Percentiles rank a stretch among this genome's conserved stretches.
These are phyloP conservation scores for Davidsoniella neocaledoniae DNA, from an alignment of 2,329 filamentous ascomycete species.

Conservation along the genomic window DNA sequence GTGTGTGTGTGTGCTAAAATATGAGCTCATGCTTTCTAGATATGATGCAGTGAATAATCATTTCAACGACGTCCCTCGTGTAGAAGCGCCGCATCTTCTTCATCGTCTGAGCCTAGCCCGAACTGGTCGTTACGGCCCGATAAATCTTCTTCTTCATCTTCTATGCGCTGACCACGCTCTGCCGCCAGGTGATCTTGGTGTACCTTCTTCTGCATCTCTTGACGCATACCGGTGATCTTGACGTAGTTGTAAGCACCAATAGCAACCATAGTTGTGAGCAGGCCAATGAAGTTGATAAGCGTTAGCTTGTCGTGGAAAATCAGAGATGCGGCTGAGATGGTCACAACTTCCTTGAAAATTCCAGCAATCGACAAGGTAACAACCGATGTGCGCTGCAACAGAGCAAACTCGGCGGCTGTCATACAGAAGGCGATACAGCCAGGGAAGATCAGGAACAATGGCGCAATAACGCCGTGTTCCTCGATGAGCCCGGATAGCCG, in stretches of 20 bases:
- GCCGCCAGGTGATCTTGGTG: slow-evolving; percentile 26
- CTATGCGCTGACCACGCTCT: slow-evolving; percentile 79
- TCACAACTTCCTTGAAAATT: slow-evolving; percentile 98
- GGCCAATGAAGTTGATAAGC: slow-evolving; percentile 67
- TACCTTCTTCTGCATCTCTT: slow-evolving; percentile 45
- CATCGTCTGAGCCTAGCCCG: slow-evolving; percentile 49
- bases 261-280: slow-evolving; percentile 74
- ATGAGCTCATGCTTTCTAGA: not conserved
- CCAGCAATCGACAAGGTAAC: slow-evolving; percentile 93
- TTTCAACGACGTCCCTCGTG: not conserved
- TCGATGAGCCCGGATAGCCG: slow-evolving; percentile 47
- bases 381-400: slow-evolving; percentile 86
- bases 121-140: slow-evolving; percentile 57
- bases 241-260: slow-evolving; percentile 89
- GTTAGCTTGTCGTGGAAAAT: slow-evolving; percentile 84
- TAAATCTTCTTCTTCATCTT: slow-evolving; percentile 76
- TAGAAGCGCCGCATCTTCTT: slow-evolving; percentile 10
- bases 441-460: slow-evolving; percentile 70
- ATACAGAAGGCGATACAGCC: slow-evolving; percentile 86
- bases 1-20: not conserved
- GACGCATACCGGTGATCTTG: slow-evolving; percentile 78
- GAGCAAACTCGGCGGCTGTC: slow-evolving; percentile 90
- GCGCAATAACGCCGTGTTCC: slow-evolving; percentile 52
- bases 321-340: slow-evolving; percentile 72
- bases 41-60: not conserved